A percentile compares a stretch with the other conserved stretches of the same genome.
Conservation (phyloP, 169 alveolate genomes). For the Perkinsus olseni region DNA sequence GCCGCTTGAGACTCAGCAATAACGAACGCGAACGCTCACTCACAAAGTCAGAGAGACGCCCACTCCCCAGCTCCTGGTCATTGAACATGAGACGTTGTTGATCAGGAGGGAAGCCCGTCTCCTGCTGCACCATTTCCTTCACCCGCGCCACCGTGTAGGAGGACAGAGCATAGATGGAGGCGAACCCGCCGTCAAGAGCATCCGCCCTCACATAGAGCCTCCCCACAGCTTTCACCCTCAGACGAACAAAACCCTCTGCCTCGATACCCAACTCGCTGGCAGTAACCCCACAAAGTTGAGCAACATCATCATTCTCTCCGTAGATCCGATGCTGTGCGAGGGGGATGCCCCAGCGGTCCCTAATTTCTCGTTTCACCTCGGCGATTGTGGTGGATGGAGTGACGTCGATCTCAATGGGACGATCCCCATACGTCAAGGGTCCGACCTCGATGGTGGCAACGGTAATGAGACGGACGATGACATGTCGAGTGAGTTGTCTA, state of each 20-base stretch:
- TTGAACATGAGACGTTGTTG: neutral
- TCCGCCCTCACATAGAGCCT: neutral
- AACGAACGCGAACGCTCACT: neutral
- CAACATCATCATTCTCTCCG: neutral
- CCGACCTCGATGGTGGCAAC: neutral
- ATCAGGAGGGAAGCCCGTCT: neutral
- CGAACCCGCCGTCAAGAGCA: neutral
- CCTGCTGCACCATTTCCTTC: neutral
- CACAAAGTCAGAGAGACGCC: neutral
- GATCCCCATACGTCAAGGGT: neutral
- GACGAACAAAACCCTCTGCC: neutral
- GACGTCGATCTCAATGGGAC: neutral
- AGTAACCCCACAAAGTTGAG: neutral
- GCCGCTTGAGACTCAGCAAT: neutral
- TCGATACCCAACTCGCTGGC: neutral
- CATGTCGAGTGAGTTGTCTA: neutral
- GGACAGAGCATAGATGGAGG: neutral
- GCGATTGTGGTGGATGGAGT: neutral
- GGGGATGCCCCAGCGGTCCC: neutral
- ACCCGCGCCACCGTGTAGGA: neutral
- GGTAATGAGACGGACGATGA: neutral
- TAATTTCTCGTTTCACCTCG: neutral
- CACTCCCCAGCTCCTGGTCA: neutral
- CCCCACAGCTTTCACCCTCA: neutral
- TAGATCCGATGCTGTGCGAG: neutral